These are phyloP conservation scores for Lactarius akahatsu DNA, from an alignment of 768 basidiomycete genomes.

Conservation along the genomic window DNA sequence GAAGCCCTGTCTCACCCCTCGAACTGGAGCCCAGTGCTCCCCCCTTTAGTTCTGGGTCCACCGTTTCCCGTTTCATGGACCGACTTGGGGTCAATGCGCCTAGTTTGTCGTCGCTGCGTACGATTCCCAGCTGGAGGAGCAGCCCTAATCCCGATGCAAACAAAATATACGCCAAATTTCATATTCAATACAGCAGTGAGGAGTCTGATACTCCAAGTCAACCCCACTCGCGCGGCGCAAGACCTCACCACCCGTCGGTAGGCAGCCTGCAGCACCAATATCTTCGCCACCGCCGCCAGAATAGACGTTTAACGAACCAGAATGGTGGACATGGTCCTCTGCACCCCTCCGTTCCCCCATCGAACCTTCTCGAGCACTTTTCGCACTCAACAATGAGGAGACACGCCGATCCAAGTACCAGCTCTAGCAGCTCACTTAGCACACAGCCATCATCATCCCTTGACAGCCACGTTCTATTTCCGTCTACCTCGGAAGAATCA, in stretches of 20 bases:
- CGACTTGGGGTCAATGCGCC: constrained; percentile 6
- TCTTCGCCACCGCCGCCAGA: not conserved
- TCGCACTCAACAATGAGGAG: not conserved
- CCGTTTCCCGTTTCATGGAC: constrained; percentile 7
- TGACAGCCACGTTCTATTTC: constrained; percentile 1
- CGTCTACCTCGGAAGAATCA: constrained; percentile 16
- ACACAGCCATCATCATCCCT: not conserved
- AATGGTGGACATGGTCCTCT: not conserved
- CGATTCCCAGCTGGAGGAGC: constrained; percentile 15
- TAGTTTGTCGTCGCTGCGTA: constrained; percentile 13
- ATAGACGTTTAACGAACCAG: not conserved
- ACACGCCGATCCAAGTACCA: not conserved
- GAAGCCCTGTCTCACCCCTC: not conserved
- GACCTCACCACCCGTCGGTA: not conserved
- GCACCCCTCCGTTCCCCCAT: not conserved
- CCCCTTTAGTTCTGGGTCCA: not conserved
- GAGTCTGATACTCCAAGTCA: not conserved
- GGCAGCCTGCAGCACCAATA: not conserved
- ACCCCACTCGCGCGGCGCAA: not conserved
- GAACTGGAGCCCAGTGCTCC: not conserved
- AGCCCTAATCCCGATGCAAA: not conserved
- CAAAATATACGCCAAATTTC: not conserved
- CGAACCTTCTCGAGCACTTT: not conserved
- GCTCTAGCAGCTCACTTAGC: constrained; percentile 4
- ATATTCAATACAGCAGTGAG: not conserved